Percentiles rank a stretch among this genome's conserved stretches.
These are phyloP conservation scores for Fomitiporia mediterranea DNA, from an alignment of 1,284 basidiomycete species.

Conservation along the genomic window DNA sequence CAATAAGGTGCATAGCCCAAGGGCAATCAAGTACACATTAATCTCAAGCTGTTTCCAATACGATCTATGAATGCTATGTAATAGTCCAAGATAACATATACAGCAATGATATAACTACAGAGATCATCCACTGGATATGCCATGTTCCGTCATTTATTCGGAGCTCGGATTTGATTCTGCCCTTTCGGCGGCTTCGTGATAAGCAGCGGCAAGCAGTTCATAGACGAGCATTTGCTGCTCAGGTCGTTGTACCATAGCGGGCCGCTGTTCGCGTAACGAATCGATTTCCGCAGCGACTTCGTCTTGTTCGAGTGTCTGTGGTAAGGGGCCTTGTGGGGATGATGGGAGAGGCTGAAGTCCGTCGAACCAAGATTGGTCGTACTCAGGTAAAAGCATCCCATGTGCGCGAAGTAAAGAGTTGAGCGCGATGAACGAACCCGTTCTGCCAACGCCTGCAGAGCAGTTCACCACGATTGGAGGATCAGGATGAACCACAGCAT, in stretches of 20 bases:
- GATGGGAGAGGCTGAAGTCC: conserved; percentile 31
- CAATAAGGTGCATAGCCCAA: too few species aligned
- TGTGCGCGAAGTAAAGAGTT: conserved; percentile 64
- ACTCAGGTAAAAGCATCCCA: conserved; percentile 40
- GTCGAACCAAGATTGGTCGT: conserved; percentile 17
- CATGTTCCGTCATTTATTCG: too few species aligned
- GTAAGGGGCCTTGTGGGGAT: conserved; percentile 55
- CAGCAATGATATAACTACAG: too few species aligned
- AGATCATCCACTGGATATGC: too few species aligned
- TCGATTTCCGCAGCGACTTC: conserved; percentile 72
- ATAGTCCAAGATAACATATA: too few species aligned
- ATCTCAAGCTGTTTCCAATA: too few species aligned
- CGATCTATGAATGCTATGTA: too few species aligned
- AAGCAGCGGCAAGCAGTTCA: conserved; percentile 45
- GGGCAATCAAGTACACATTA: too few species aligned
- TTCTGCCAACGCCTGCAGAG: conserved; percentile 86
- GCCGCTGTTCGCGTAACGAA: conserved; percentile 71
- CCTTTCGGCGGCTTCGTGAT: conserved; percentile 16
- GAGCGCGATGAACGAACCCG: conserved; percentile 82
- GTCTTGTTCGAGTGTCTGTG: conserved; percentile 47
- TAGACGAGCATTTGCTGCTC: conserved; percentile 69
- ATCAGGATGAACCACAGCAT: conserved; percentile 38
- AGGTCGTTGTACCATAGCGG: conserved; percentile 73
- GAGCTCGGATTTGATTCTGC: not conserved
- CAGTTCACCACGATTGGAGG: conserved; percentile 82